Evolutionary conservation across 768 basidiomycete genomes (phyloP).

Genomic region (Tricholoma sp.): DNA sequence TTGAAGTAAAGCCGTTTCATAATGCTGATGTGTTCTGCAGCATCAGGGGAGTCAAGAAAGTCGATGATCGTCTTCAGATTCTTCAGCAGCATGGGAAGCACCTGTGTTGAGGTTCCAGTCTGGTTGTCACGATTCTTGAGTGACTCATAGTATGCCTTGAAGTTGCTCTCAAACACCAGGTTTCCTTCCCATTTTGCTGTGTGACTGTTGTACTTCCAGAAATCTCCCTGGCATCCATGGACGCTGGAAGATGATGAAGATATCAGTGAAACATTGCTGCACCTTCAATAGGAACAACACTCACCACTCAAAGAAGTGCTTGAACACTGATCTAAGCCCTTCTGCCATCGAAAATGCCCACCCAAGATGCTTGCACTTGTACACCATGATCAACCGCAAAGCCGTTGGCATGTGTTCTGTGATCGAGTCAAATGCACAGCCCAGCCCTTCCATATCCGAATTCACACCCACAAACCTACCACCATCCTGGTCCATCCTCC

Average conservation of each 20-base stretch:
- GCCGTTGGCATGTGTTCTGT: too few species aligned
- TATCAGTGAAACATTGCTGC: not conserved
- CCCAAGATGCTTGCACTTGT: conserved; percentile 15
- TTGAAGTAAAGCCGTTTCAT: not conserved
- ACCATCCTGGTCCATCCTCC: too few species aligned
- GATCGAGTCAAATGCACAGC: too few species aligned
- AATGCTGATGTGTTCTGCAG: not conserved
- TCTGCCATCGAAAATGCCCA: conserved; percentile 13
- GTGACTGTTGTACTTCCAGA: conserved; percentile 12
- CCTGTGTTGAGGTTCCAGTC: conserved; percentile 11
- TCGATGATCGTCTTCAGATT: not conserved
- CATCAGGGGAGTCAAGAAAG: not conserved
- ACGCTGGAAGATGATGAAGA: conserved; percentile 4
- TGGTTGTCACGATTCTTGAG: conserved; percentile 13
- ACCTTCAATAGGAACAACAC: not conserved
- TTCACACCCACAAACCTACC: too few species aligned
- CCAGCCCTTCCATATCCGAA: too few species aligned
- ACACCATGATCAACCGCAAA: conserved; percentile 8
- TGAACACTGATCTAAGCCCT: conserved; percentile 13
- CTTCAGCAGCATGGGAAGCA: conserved; percentile 17
- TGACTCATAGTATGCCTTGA: conserved; percentile 13
- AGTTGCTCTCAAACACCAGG: conserved; percentile 15
- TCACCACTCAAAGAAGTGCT: not conserved
- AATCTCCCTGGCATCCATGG: conserved; percentile 14
- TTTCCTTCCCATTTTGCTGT: conserved; percentile 15